Conservation (phyloP, 2,329 filamentous ascomycete species). For the Monascus ruber region DNA sequence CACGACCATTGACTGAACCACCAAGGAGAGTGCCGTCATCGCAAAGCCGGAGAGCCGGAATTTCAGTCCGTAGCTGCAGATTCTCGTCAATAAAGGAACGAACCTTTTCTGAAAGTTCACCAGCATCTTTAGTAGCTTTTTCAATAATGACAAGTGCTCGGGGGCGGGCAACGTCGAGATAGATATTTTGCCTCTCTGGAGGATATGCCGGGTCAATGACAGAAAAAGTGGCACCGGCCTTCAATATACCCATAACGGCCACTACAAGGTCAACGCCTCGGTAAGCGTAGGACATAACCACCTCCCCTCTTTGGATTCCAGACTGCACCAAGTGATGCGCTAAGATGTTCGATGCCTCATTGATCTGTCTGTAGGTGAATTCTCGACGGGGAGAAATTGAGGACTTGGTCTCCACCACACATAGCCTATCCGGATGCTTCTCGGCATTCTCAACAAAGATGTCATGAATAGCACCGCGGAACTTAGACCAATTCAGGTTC, state of each 20-base stretch:
- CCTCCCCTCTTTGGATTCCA: constrained; percentile 67
- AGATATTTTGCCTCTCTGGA: constrained; percentile 67
- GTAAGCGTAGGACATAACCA: constrained; percentile 87
- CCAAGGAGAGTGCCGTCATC: constrained; percentile 64
- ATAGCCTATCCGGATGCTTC: constrained; percentile 55
- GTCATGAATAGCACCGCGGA: constrained; percentile 34
- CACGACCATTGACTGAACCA: constrained; percentile 52
- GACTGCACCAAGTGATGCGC: constrained; percentile 66
- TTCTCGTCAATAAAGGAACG: constrained; percentile 60
- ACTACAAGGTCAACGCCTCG: constrained; percentile 67
- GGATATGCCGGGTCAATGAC: constrained; percentile 73
- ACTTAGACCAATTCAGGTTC: constrained; percentile 36
- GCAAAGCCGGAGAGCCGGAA: constrained; percentile 61
- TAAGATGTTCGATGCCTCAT: constrained; percentile 69
- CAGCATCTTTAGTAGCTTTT: constrained; percentile 57
- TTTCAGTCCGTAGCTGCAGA: constrained; percentile 57
- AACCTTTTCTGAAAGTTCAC: constrained; percentile 50
- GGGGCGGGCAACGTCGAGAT: constrained; percentile 68
- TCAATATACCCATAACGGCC: constrained; percentile 65
- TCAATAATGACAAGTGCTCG: constrained; percentile 61
- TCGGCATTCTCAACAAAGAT: constrained; percentile 42
- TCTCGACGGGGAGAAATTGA: constrained; percentile 44
- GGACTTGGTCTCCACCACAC: constrained; percentile 54
- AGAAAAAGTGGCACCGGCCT: constrained; percentile 49
- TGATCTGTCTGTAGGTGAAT: constrained; percentile 79